Conservation (phyloP, 2,329 filamentous ascomycete genomes). For the Emericellopsis atlantica region DNA sequence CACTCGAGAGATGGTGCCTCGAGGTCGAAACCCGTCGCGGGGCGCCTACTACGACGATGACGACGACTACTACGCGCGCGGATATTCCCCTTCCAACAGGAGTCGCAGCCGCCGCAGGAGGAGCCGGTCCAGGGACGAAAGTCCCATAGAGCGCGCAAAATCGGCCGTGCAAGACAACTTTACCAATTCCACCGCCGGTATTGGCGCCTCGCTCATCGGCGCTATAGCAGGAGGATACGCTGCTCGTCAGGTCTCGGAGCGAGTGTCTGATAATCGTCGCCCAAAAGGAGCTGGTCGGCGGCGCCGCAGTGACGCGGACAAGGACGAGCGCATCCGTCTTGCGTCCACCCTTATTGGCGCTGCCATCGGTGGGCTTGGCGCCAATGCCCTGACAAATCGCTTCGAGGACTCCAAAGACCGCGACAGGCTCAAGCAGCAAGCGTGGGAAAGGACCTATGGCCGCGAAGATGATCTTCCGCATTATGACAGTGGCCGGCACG, state of each 20-base stretch:
- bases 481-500: slow-evolving; percentile 8
- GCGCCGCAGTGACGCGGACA: slow-evolving; percentile 11
- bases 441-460: slow-evolving; percentile 20
- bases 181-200: slow-evolving; percentile 31
- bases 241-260: slow-evolving; percentile 33
- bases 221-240: slow-evolving; percentile 41
- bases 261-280: slow-evolving; percentile 18
- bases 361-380: slow-evolving; percentile 40
- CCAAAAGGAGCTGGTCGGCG: slow-evolving; percentile 7
- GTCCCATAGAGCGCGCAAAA: slow-evolving; percentile 26
- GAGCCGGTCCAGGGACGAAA: slow-evolving; percentile 6
- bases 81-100: slow-evolving; percentile 8
- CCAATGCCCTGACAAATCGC: slow-evolving; percentile 34
- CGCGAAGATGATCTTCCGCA: slow-evolving; percentile 13
- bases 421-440: slow-evolving; percentile 16
- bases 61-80: slow-evolving; percentile 5
- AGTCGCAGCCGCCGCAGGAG: slow-evolving; percentile 10
- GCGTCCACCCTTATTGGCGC: slow-evolving; percentile 40
- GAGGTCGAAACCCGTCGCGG: slow-evolving; percentile 6
- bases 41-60: slow-evolving; percentile 5
- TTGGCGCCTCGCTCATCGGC: slow-evolving; percentile 38
- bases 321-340: slow-evolving; percentile 17
- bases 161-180: slow-evolving; percentile 31
- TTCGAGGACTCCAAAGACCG: slow-evolving; percentile 23
- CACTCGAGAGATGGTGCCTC: slow-evolving; percentile 12